These are phyloP conservation scores for Elsinoe necatrix DNA, from an alignment of 2,329 filamentous ascomycete genomes.

Conservation along the genomic window DNA sequence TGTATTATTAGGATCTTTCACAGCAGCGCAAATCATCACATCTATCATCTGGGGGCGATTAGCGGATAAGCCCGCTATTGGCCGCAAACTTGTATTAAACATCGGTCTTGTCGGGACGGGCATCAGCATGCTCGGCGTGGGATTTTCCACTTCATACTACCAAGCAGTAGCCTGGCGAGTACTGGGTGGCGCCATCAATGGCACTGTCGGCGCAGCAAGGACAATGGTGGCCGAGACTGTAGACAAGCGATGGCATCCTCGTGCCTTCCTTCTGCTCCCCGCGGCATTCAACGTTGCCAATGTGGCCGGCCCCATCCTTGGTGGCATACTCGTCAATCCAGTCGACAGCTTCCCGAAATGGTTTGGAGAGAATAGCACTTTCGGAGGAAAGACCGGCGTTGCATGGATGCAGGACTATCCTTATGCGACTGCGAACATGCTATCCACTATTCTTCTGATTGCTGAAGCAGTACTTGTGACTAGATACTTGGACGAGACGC, in stretches of 20 bases:
- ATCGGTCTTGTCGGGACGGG: conserved; percentile 34
- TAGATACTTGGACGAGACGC: conserved; percentile 51
- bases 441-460: conserved; percentile 51
- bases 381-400: conserved; percentile 47
- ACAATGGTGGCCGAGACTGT: conserved; percentile 37
- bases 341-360: conserved; percentile 46
- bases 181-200: conserved; percentile 35
- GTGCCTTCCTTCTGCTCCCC: conserved; percentile 34
- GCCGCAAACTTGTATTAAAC: conserved; percentile 33
- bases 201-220: conserved; percentile 34
- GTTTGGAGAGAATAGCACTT: conserved; percentile 49
- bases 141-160: conserved; percentile 31
- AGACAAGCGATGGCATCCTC: conserved; percentile 34
- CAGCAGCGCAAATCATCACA: conserved; percentile 36
- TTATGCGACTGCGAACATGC: conserved; percentile 54
- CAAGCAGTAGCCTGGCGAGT: conserved; percentile 37
- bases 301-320: conserved; percentile 43
- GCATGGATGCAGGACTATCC: conserved; percentile 55
- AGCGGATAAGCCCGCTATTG: conserved; percentile 38
- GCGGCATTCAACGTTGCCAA: conserved; percentile 37
- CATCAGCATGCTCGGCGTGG: conserved; percentile 33
- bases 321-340: conserved; percentile 56
- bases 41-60: conserved; percentile 36
- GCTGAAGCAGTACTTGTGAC: conserved; percentile 47
- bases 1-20: conserved; percentile 35